Conservation (phyloP, 2,329 filamentous ascomycete species). For the Cadophora gregata region DNA sequence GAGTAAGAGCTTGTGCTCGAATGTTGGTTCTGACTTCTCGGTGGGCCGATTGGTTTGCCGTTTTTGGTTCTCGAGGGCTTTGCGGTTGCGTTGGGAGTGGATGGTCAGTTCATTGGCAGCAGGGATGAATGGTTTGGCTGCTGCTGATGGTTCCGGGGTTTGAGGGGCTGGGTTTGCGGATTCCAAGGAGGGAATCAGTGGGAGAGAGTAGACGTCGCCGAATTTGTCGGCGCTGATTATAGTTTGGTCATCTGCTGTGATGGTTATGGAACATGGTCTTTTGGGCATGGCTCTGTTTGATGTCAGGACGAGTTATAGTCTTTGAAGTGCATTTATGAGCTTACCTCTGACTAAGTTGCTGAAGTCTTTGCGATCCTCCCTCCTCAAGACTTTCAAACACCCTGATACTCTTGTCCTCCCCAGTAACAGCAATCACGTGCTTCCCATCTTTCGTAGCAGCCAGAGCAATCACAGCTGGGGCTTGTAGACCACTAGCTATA, state of each 20-base stretch:
- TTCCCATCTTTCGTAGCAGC: conserved; percentile 66
- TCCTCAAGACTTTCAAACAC: conserved; percentile 75
- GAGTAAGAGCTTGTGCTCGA: conserved; percentile 79
- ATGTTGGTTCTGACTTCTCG: conserved; percentile 52
- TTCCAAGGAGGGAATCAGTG: conserved; percentile 58
- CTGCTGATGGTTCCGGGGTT: conserved; percentile 28
- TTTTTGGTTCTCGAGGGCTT: conserved; percentile 64
- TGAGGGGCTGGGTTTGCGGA: conserved; percentile 24
- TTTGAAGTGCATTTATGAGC: conserved; percentile 18
- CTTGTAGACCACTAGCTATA: conserved; percentile 49
- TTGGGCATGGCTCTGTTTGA: conserved; percentile 76
- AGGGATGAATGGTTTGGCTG: conserved; percentile 50
- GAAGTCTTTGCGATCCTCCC: conserved; percentile 50
- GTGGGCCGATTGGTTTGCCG: conserved; percentile 47
- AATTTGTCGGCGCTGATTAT: conserved; percentile 94
- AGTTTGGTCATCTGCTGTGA: conserved; percentile 70
- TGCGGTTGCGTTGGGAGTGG: conserved; percentile 67
- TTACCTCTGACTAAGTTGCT: conserved; percentile 75
- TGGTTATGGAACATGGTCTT: conserved; percentile 76
- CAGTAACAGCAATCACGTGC: conserved; percentile 78
- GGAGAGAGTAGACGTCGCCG: conserved; percentile 91
- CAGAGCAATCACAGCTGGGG: conserved; percentile 73
- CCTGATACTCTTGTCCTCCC: conserved; percentile 90
- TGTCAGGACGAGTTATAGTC: conserved; percentile 4
- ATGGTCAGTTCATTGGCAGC: conserved; percentile 65